phyloP scores from a whole-genome alignment of 2,329 filamentous ascomycete genomes.

The Didymosphaeria variabile region DNA sequence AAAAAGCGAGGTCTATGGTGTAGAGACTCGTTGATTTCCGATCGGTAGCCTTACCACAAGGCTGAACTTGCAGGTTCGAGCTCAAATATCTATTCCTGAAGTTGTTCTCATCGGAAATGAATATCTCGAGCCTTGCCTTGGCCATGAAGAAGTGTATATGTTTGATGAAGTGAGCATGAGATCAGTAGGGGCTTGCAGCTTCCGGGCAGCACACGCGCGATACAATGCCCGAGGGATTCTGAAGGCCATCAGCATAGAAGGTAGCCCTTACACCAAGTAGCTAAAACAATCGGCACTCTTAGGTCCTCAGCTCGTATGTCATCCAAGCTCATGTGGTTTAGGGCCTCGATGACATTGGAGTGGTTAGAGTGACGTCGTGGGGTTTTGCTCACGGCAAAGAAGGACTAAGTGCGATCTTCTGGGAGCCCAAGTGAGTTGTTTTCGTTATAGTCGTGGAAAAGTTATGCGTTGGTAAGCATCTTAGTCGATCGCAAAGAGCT shows the following conservation, averaged over 20 bases:
- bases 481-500: background rate
- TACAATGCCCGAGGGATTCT: background rate
- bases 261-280: background rate
- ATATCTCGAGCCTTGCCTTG: background rate
- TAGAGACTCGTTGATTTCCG: background rate
- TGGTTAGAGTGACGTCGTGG: background rate
- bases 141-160: background rate
- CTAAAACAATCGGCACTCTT: background rate
- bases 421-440: background rate
- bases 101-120: background rate
- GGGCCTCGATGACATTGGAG: background rate
- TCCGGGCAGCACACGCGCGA: background rate
- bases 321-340: background rate
- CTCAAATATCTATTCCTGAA: background rate
- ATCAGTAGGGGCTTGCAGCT: background rate
- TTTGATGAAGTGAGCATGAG: background rate
- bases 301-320: background rate
- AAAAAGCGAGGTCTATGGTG: background rate
- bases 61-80: background rate
- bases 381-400: background rate
- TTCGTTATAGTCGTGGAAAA: background rate
- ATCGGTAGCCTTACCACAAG: slow-evolving; percentile 1
- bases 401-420: background rate
- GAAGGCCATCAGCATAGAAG: background rate
- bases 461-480: background rate